Evolutionary conservation across 225 moss, liverwort and hornwort species (phyloP).

Genomic region (Marchantia polymorpha): DNA sequence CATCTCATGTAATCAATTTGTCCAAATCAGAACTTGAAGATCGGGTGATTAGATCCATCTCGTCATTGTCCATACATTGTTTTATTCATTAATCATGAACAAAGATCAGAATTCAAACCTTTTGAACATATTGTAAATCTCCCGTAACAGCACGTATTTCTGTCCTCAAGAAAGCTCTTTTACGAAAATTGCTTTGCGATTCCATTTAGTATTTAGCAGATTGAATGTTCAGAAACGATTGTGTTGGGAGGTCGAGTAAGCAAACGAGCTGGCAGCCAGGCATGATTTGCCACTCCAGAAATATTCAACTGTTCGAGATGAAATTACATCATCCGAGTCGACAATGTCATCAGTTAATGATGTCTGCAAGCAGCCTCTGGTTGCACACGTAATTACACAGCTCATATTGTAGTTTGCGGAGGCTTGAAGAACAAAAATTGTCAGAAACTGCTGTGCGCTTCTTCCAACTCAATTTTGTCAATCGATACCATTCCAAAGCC

Average conservation of each 20-base stretch:
- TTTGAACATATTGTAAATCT: too few species aligned
- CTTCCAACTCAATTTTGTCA: background rate
- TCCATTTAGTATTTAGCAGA: too few species aligned
- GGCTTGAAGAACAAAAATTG: background rate
- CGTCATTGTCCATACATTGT: too few species aligned
- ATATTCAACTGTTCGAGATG: background rate
- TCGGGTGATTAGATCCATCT: too few species aligned
- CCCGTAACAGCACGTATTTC: too few species aligned
- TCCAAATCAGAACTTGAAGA: too few species aligned
- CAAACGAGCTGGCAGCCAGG: background rate
- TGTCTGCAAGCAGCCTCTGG: background rate
- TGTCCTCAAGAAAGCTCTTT: too few species aligned
- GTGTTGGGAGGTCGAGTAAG: background rate
- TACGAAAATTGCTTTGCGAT: too few species aligned
- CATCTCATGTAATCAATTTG: background rate
- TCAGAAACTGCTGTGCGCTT: background rate
- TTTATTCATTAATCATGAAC: too few species aligned
- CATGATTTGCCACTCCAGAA: background rate
- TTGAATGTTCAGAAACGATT: background rate
- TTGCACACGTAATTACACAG: background rate
- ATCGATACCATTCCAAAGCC: background rate
- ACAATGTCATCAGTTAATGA: background rate
- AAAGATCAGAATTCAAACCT: too few species aligned
- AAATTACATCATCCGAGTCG: background rate
- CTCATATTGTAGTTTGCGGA: background rate